These are phyloP conservation scores for Plantago coronopus DNA, from an alignment of 305 asterid genomes.

Conservation along the genomic window DNA sequence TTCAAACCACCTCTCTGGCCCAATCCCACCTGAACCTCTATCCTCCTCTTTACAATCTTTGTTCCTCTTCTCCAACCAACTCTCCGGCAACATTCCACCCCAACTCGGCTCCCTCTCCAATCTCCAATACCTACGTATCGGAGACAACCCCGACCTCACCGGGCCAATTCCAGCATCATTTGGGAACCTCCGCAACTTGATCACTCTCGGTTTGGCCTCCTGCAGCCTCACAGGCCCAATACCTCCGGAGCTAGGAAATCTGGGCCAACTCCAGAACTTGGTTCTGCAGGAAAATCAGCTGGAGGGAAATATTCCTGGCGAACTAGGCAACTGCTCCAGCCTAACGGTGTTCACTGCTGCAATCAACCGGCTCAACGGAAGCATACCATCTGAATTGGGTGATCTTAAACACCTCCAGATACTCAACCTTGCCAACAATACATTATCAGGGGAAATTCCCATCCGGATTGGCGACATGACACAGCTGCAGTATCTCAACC, in stretches of 20 bases:
- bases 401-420: constrained; percentile 40
- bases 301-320: constrained; percentile 56
- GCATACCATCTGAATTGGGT: constrained; percentile 52
- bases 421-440: constrained; percentile 62
- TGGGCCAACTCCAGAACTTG: constrained; percentile 40
- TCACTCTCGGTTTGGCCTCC: constrained; percentile 62
- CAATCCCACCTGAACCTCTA: constrained; percentile 87
- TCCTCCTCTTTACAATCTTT: constrained; percentile 57
- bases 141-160: constrained; percentile 57
- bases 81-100: constrained; percentile 76
- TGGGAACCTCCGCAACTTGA: constrained; percentile 43
- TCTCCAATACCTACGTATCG: constrained; percentile 57
- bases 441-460: constrained; percentile 66
- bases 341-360: constrained; percentile 58
- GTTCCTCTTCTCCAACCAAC: constrained; percentile 73
- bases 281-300: constrained; percentile 62
- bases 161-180: constrained; percentile 60
- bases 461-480: constrained; percentile 38
- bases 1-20: constrained; percentile 59
- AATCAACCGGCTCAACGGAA: constrained; percentile 53
- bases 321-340: constrained; percentile 55
- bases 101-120: constrained; percentile 38
- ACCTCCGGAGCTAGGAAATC: constrained; percentile 57
- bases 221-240: constrained; percentile 59
- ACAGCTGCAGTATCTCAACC: constrained; percentile 50